Percentiles rank a stretch among this genome's conserved stretches.
Conservation (phyloP, 225 moss, liverwort and hornwort genomes). For the Physcomitrellopsis africana region DNA sequence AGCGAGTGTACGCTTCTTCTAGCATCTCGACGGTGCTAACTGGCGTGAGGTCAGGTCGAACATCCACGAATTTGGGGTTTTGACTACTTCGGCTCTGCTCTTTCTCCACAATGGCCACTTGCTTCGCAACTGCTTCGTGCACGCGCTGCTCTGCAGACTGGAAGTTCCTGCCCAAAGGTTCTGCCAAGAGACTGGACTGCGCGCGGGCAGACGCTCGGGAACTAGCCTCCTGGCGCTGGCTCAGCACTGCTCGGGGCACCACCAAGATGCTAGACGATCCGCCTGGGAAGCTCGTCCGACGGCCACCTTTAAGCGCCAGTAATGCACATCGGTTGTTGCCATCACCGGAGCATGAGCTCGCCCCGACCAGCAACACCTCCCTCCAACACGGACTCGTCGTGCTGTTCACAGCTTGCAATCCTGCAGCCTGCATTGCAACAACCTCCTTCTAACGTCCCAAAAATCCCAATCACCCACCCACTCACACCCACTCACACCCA, state of each 20-base stretch:
- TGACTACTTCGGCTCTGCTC: slow-evolving; percentile 25
- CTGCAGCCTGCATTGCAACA: slow-evolving; percentile 47
- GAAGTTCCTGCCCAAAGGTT: slow-evolving; percentile 25
- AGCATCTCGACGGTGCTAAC: slow-evolving; percentile 55
- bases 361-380: slow-evolving; percentile 26
- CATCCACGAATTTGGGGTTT: slow-evolving; percentile 14
- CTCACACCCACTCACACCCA: too few relatives aligned
- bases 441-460: background rate
- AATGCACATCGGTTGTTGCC: background rate
- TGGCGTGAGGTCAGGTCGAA: slow-evolving; percentile 24
- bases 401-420: slow-evolving; percentile 32
- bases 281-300: background rate
- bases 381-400: slow-evolving; percentile 23
- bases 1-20: slow-evolving; percentile 69
- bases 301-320: background rate
- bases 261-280: background rate
- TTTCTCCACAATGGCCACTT: slow-evolving; percentile 46
- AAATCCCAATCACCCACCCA: too few relatives aligned
- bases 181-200: slow-evolving; percentile 33
- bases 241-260: slow-evolving; percentile 30
- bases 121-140: slow-evolving; percentile 69
- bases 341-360: slow-evolving; percentile 21
- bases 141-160: slow-evolving; percentile 78
- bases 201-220: slow-evolving; percentile 8
- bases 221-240: slow-evolving; percentile 15